These are phyloP conservation scores for Ogataea angusta DNA, from an alignment of 805 yeast species.

Conservation along the genomic window DNA sequence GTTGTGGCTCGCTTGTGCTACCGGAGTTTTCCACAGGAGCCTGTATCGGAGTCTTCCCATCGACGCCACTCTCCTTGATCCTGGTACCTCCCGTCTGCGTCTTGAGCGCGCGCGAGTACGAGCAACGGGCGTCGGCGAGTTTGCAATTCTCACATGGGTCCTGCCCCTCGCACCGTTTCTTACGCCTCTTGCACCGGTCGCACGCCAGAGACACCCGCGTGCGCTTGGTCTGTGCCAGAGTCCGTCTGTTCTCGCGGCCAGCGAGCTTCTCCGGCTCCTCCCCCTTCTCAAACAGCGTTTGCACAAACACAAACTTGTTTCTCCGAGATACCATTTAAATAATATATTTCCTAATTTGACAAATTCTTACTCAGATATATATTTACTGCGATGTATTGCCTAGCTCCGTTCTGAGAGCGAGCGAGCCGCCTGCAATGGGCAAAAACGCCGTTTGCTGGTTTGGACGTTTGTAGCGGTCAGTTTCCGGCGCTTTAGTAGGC, in stretches of 20 bases:
- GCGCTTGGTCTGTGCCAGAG: not conserved
- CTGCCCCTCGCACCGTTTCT: slow-evolving; percentile 18
- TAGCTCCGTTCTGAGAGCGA: slow-evolving; percentile 16
- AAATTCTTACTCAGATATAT: not conserved
- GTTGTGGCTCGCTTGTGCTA: too few species aligned
- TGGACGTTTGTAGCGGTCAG: slow-evolving; percentile 32
- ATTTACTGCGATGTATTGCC: slow-evolving; percentile 18
- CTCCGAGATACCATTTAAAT: slow-evolving; percentile 2
- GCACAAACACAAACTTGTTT: slow-evolving; percentile 10
- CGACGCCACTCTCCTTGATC: too few species aligned
- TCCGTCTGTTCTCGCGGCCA: not conserved
- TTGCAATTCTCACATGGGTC: slow-evolving; percentile 12
- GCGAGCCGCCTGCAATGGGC: slow-evolving; percentile 24
- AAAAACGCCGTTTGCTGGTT: slow-evolving; percentile 3
- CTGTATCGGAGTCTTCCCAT: too few species aligned
- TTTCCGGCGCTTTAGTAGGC: slow-evolving; percentile 25
- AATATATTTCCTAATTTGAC: not conserved
- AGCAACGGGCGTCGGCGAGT: slow-evolving; percentile 1
- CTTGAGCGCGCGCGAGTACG: not conserved
- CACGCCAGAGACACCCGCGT: slow-evolving; percentile 13
- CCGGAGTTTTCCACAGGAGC: too few species aligned
- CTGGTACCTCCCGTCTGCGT: not conserved
- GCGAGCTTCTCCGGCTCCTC: not conserved
- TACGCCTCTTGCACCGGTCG: slow-evolving; percentile 16
- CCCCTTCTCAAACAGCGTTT: slow-evolving; percentile 8